Evolutionary conservation across 352 stramenopile species (phyloP), one percentile per base, ranked within the genome.

Genomic region (Globisporangium barbulae): DNA sequence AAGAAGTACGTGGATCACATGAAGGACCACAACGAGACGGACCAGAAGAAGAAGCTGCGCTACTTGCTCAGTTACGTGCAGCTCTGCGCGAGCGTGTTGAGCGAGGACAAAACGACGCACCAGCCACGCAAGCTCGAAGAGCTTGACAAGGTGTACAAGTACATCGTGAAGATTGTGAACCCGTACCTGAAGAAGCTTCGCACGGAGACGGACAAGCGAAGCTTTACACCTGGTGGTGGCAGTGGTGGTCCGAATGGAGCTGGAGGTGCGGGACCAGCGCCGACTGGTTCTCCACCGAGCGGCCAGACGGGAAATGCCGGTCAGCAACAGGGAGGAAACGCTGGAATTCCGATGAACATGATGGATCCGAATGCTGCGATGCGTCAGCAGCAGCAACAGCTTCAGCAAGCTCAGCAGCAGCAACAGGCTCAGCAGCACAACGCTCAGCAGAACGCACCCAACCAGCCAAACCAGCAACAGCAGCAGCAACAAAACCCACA

Each of bases 1-100:
- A 91, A 92, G 67, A 94, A 94, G 63, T 92, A 92, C 54, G 85
- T 94, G 17, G 85, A 94, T 69, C 85, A 94, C 67, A 92, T 94
- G 85, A 91, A 90, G 59, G 83, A 88, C 63, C 83, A 92, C 39
- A 85, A 90, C 60, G 85, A 92, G 65, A 94, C 81, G 12, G 85
- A 94, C 64, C 85, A 94, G 65, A 94, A 92, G 73, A 91, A 91
- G 63, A 94, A 94, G 59, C 71, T 94, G 48, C 79, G 81, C 49
- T 94, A 92, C 68, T 66, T 94, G 66, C 70, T 94, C 5, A 90
- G 78, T 65, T 94, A 94, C 41, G 83, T 94, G 41, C 79, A 94
- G 65, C 73, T 94, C 5, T 94, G 85, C 42, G 85, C 81, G 19
- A 90, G 69, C 37, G 84, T 94, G 48, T 48, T 94, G 64, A 90